Evolutionary conservation across 208 protist genomes (phyloP).

Genomic region (Leishmania guyanensis): DNA sequence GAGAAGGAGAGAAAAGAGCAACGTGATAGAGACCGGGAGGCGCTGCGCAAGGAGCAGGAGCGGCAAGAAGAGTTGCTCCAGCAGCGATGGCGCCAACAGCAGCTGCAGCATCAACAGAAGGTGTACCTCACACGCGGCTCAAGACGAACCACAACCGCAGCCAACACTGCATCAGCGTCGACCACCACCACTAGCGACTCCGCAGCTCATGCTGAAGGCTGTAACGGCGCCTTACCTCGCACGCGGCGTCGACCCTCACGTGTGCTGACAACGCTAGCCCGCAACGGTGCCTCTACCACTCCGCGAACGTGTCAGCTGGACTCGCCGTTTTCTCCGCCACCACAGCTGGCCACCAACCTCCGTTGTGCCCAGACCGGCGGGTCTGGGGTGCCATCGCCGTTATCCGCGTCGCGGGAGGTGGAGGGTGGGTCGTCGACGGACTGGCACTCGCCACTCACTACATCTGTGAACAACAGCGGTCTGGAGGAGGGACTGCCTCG

Average conservation of each 20-base stretch:
- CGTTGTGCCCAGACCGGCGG: not conserved
- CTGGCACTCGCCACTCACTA: not conserved
- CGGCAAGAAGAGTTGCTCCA: conserved; percentile 47
- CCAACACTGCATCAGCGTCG: not conserved
- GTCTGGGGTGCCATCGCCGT: not conserved
- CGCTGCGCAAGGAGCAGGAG: conserved; percentile 54
- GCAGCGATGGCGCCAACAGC: conserved; percentile 53
- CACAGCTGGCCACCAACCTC: not conserved
- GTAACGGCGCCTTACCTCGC: not conserved
- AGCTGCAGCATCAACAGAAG: conserved; percentile 18
- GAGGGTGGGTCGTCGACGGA: not conserved
- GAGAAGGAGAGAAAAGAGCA: conserved; percentile 51
- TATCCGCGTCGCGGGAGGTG: not conserved
- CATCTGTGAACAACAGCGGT: not conserved
- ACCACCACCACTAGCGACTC: not conserved
- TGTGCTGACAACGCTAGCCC: conserved; percentile 12
- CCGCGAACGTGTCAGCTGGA: conserved; percentile 6
- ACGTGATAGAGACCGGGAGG: conserved; percentile 53
- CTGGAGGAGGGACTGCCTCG: not conserved
- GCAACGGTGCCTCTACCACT: conserved; percentile 2
- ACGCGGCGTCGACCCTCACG: not conserved
- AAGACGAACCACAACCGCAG: not conserved
- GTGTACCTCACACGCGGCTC: not conserved
- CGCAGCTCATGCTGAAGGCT: not conserved
- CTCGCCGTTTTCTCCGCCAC: not conserved